phyloP scores from a whole-genome alignment of 257 asterid species.

The Salvia miltiorrhiza region DNA sequence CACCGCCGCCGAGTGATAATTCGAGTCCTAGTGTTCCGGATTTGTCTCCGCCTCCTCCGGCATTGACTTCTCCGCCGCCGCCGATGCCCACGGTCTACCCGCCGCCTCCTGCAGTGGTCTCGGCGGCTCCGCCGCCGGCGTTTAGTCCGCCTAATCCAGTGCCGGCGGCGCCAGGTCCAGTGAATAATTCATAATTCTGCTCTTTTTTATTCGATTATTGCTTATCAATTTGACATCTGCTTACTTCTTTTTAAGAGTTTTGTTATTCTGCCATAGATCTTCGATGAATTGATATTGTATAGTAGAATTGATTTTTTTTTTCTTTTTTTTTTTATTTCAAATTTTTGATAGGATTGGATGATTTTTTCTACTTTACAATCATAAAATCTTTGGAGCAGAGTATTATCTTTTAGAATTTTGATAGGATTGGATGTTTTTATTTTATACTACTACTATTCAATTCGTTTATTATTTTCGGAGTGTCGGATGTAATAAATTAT shows the following conservation, averaged over 20 bases:
- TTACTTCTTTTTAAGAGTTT: not conserved
- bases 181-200: constrained; percentile 35
- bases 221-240: constrained; percentile 7
- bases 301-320: not conserved
- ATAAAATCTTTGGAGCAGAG: too few relatives aligned
- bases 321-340: not conserved
- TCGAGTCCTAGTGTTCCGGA: constrained; percentile 32
- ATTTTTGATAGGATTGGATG: constrained; percentile 1
- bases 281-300: constrained; percentile 19
- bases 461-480: too few relatives aligned
- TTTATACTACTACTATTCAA: too few relatives aligned
- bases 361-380: not conserved
- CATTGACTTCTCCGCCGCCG: constrained; percentile 34
- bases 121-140: constrained; percentile 64
- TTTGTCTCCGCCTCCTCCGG: constrained; percentile 46
- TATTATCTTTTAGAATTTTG: too few relatives aligned
- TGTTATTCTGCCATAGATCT: not conserved
- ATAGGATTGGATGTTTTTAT: too few relatives aligned
- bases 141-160: constrained; percentile 55
- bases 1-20: constrained; percentile 33
- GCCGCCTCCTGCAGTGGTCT: constrained; percentile 35
- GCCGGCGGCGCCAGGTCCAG: constrained; percentile 69
- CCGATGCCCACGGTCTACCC: constrained; percentile 18
- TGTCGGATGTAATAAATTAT: not conserved
- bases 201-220: not conserved